Evolutionary conservation across 306 rosid genomes (phyloP), one percentile per base, ranked within the genome.

Genomic region (Pachyrhizus erosus): DNA sequence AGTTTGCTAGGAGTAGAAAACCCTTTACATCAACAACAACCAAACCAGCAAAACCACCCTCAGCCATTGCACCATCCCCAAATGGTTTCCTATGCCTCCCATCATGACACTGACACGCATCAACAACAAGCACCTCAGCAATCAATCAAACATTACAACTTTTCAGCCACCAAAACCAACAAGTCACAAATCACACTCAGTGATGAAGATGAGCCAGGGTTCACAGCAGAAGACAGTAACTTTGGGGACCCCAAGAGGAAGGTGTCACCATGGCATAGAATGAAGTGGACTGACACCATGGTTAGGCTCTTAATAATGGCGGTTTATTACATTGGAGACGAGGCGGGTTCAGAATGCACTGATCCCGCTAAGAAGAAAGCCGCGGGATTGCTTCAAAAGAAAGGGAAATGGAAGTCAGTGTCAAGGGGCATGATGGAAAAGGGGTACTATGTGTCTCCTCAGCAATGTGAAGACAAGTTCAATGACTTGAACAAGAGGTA

Each of bases 261-360:
- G 23, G 68, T 83, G 1, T 91, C 97, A 11, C 97, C 94, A 15
- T 96, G 98, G 98, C 99, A 96, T 70, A 92, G 99, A 86, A 96
- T 96, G 99, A 96, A 93, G 85, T 96, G 99, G 99, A 96, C 97
- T 0, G 94, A 93, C 21, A 81, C 87, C 20, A 96, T 96, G 99
- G 97, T 96, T 0, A 86, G 85, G 90, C 91, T 93, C 21, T 79
- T 96, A 15, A 93, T 96, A 39, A 93, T 91, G 91, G 97, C 99
- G 26, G 98, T 96, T 73, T 92, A 78, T 70, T 96, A 90, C 87
- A 92, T 93, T 13, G 99, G 98, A 6, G 99, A 96, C 8, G 99
- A 96, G 70, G 91, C 83, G n/a, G 91, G 89, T 31, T 60, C 92
- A 1, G 98, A 96, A 65, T 85, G 65, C 11, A 48, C 66, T 43